Evolutionary conservation across 2,329 filamentous ascomycete species (phyloP).

Genomic region (Massarina eburnea): DNA sequence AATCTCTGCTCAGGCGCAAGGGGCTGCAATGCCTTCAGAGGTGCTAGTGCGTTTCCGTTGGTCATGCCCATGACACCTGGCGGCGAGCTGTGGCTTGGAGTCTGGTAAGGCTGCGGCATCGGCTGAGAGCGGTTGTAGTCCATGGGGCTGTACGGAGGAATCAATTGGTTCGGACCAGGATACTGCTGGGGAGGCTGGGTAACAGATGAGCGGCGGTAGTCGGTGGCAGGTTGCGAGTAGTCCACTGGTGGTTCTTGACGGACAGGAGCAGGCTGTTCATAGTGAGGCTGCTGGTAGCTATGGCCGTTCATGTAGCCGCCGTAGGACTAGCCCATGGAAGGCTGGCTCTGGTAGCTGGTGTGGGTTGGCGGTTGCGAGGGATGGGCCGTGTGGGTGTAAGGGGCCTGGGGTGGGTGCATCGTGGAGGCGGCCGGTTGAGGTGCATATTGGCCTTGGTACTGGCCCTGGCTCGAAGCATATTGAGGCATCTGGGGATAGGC

Average conservation of each 20-base stretch:
- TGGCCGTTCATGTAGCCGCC: slow-evolving; percentile 41
- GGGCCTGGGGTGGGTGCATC: slow-evolving; percentile 43
- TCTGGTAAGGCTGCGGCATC: slow-evolving; percentile 38
- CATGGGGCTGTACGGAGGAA: slow-evolving; percentile 37
- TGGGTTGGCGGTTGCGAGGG: slow-evolving; percentile 24
- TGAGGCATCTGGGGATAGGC: slow-evolving; percentile 44
- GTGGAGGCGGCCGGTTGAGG: slow-evolving; percentile 33
- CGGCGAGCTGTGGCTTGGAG: slow-evolving; percentile 33
- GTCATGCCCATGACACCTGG: slow-evolving; percentile 31
- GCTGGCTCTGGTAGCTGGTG: slow-evolving; percentile 34
- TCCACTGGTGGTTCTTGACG: slow-evolving; percentile 44
- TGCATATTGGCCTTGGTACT: slow-evolving; percentile 38
- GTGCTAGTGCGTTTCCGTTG: slow-evolving; percentile 44
- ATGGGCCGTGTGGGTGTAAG: slow-evolving; percentile 33
- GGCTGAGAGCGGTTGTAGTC: slow-evolving; percentile 44
- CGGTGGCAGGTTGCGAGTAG: slow-evolving; percentile 36
- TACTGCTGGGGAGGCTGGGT: slow-evolving; percentile 38
- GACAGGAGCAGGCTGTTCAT: slow-evolving; percentile 37
- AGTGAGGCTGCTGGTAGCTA: slow-evolving; percentile 42
- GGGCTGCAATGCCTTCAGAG: slow-evolving; percentile 45
- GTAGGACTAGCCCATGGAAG: slow-evolving; percentile 43
- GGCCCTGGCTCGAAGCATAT: slow-evolving; percentile 36
- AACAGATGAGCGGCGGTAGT: slow-evolving; percentile 47
- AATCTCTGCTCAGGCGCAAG: slow-evolving; percentile 36
- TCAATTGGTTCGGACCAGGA: slow-evolving; percentile 36